phyloP scores from a whole-genome alignment of 2,329 filamentous ascomycete genomes.

The Nemania sp. region DNA sequence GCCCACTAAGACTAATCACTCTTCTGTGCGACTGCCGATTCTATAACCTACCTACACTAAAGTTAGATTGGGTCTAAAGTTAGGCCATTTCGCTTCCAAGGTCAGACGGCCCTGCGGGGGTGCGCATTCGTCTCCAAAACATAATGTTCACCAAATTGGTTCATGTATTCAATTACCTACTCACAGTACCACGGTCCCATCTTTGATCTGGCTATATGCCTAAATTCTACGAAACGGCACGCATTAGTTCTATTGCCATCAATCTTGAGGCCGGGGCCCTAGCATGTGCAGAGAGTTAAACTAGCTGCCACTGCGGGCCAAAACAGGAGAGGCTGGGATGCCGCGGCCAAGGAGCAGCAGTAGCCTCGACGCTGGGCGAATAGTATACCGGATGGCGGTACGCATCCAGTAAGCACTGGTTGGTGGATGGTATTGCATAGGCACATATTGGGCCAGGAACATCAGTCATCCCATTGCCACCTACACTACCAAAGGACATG shows the following conservation, averaged over 20 bases:
- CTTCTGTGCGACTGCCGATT: constrained; percentile 17
- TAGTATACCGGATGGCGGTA: not conserved
- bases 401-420: not conserved
- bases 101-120: constrained; percentile 8
- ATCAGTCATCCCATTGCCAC: not conserved
- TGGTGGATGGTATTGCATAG: not conserved
- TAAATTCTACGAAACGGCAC: too few species aligned
- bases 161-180: not conserved
- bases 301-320: not conserved
- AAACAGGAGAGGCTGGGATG: constrained; percentile 16
- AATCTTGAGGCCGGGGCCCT: too few species aligned
- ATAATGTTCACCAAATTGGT: not conserved
- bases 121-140: constrained; percentile 6
- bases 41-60: not conserved
- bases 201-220: not conserved
- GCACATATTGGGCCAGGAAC: not conserved
- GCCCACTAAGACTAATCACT: too few species aligned
- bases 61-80: constrained; percentile 21
- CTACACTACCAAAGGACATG: not conserved
- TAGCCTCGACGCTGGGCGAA: not conserved
- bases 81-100: constrained; percentile 22
- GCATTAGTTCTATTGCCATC: too few species aligned
- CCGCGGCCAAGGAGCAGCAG: constrained; percentile 8
- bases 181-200: constrained; percentile 12
- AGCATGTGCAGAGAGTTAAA: too few species aligned